These are phyloP conservation scores for Carex cristatella DNA, from an alignment of 176 grass and related monocot genomes.

Conservation along the genomic window DNA sequence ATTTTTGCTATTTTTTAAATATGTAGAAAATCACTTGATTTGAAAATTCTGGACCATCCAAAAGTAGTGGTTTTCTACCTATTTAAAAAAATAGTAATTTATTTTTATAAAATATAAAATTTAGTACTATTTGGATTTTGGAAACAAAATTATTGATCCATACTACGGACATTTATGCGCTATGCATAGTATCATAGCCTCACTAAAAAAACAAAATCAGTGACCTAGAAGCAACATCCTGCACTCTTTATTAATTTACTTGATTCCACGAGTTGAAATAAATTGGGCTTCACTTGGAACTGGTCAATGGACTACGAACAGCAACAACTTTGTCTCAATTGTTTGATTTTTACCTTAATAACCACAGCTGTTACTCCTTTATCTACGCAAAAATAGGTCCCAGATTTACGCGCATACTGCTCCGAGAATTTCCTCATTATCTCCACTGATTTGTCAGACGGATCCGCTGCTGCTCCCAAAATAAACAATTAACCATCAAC, in stretches of 20 bases:
- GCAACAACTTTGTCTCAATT: neutral
- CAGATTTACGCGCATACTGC: slow-evolving; percentile 81
- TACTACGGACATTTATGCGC: too few relatives aligned
- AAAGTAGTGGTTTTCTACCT: too few relatives aligned
- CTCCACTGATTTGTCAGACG: slow-evolving; percentile 73
- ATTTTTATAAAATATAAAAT: too few relatives aligned
- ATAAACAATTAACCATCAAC: neutral
- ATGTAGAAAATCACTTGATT: too few relatives aligned
- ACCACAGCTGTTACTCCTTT: slow-evolving; percentile 93
- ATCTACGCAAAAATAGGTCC: slow-evolving; percentile 80
- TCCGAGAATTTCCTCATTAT: slow-evolving; percentile 99
- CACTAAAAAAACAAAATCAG: neutral
- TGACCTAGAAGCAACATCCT: neutral
- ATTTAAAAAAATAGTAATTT: too few relatives aligned
- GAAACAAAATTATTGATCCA: too few relatives aligned
- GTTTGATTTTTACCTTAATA: slow-evolving; percentile 49
- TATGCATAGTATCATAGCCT: too few relatives aligned
- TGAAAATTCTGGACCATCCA: too few relatives aligned
- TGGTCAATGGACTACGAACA: neutral
- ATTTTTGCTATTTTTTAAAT: too few relatives aligned
- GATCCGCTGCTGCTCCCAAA: slow-evolving; percentile 27
- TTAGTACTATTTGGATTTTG: too few relatives aligned
- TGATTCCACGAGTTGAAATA: neutral
- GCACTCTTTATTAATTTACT: neutral
- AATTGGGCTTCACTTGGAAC: neutral